phyloP scores from a whole-genome alignment of 495 filamentous ascomycete species.

The Parmelia sp. region DNA sequence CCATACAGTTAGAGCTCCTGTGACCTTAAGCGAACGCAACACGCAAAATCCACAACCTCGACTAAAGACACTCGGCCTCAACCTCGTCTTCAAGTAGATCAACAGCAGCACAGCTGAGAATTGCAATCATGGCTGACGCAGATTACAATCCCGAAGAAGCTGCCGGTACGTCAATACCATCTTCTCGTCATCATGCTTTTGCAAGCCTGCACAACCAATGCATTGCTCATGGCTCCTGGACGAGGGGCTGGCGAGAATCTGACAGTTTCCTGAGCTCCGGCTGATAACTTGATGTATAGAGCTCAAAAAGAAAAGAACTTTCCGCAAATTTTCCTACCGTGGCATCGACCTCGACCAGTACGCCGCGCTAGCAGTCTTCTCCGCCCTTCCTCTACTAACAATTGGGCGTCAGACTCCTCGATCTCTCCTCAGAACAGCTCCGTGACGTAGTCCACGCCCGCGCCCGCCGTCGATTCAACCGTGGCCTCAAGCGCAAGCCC shows the following conservation, averaged over 20 bases:
- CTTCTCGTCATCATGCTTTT: not conserved
- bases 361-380: conserved; percentile 38
- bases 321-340: conserved; percentile 99
- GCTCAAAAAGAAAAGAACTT: conserved; percentile 98
- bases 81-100: not conserved
- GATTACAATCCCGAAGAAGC: conserved; percentile 95
- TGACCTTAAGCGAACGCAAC: conserved; percentile 14
- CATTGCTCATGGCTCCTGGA: not conserved
- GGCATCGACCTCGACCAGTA: conserved; percentile 99
- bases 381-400: conserved; percentile 39
- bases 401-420: conserved; percentile 67
- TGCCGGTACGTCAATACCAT: conserved; percentile 57
- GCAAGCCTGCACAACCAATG: not conserved
- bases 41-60: conserved; percentile 15
- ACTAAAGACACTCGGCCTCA: not conserved
- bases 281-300: conserved; percentile 41
- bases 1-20: not conserved
- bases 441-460: conserved; percentile 98
- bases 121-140: conserved; percentile 80
- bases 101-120: conserved; percentile 30
- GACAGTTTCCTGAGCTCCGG: not conserved
- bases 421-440: conserved; percentile 96
- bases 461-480: conserved; percentile 97
- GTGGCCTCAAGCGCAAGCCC: conserved; percentile 98
- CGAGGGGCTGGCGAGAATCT: not conserved